These are phyloP conservation scores for Colletotrichum zoysiae DNA, from an alignment of 2,329 filamentous ascomycete genomes.

Conservation along the genomic window DNA sequence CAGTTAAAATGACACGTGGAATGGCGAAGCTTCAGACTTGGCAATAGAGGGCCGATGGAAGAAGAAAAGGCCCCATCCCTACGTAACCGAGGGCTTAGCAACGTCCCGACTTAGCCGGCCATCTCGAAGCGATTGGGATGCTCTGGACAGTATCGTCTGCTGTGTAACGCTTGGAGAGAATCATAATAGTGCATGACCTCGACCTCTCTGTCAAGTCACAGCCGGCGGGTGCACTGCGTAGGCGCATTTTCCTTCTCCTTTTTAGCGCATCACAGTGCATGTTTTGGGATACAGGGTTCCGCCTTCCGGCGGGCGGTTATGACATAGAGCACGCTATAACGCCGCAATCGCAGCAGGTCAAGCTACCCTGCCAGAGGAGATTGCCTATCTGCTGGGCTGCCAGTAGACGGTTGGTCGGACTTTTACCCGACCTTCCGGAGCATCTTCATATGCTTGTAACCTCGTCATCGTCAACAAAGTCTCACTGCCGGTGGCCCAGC, in stretches of 20 bases:
- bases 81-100: slow-evolving; percentile 40
- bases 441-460: too few relatives aligned
- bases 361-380: too few relatives aligned
- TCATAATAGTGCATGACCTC: not conserved
- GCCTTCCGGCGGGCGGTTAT: too few relatives aligned
- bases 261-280: not conserved
- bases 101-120: slow-evolving; percentile 34
- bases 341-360: too few relatives aligned
- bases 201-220: not conserved
- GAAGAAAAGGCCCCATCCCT: slow-evolving; percentile 19
- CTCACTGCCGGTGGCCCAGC: too few relatives aligned
- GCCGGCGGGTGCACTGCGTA: not conserved
- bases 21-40: slow-evolving; percentile 39
- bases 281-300: not conserved
- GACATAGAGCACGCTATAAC: too few relatives aligned
- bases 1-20: slow-evolving; percentile 41
- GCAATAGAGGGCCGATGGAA: slow-evolving; percentile 10
- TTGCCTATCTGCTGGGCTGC: too few relatives aligned
- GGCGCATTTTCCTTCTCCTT: not conserved
- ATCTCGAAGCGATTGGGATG: slow-evolving; percentile 1
- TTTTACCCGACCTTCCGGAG: too few relatives aligned
- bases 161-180: not conserved
- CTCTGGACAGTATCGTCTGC: not conserved
- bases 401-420: too few relatives aligned
- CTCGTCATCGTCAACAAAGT: too few relatives aligned